Evolutionary conservation across 371 early-diverging fungal genomes (phyloP), one percentile per base, ranked within the genome.

Genomic region (Lichtheimia corymbifera): DNA sequence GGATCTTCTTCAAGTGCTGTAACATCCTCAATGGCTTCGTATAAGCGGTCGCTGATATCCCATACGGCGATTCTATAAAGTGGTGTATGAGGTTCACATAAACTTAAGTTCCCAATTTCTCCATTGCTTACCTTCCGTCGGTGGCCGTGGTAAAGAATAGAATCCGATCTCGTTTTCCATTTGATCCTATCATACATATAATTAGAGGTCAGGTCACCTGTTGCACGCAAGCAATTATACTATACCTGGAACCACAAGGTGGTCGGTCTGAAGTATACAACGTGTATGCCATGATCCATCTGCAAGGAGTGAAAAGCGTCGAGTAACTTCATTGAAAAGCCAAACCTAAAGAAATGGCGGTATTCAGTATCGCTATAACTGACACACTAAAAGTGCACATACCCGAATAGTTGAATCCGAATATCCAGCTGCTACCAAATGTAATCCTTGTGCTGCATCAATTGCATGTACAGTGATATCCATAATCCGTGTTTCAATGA

Each of bases 331-430:
- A 57, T 84, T 81, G 63, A 83, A 86, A 2, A 80, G 44, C 84
- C 84, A 86, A 9, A 81, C 44, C 74, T 70, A 59, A 11, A 1
- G 14, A 7, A 43, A 17, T 47, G 24, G 14, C 17, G n/a, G 3
- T 5, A 11, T 12, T 58, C 6, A 58, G 45, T 25, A 45, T 50
- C 4, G 22, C 0, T 11, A 20, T 22, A 17, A 22, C 17, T 28
- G 20, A 15, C 4, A 30, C 6, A 4, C n/a, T 6, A 13, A 5
- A 14, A 17, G 15, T 30, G 11, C 7, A 64, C 65, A 53, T 70
- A 79, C 73, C n/a, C 86, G 68, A n/a, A 83, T 76, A 35, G 79
- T 76, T 0, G 83, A 73, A 67, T 86, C 86, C 0, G 86, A 86
- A 60, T 86, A 86, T 0, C 80, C 84, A 4, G 83, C 79, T 11